Percentiles rank a stretch among this genome's conserved stretches.
These are phyloP conservation scores for Magnolia officinalis DNA, from an alignment of 164 flowering plant species.

Conservation along the genomic window DNA sequence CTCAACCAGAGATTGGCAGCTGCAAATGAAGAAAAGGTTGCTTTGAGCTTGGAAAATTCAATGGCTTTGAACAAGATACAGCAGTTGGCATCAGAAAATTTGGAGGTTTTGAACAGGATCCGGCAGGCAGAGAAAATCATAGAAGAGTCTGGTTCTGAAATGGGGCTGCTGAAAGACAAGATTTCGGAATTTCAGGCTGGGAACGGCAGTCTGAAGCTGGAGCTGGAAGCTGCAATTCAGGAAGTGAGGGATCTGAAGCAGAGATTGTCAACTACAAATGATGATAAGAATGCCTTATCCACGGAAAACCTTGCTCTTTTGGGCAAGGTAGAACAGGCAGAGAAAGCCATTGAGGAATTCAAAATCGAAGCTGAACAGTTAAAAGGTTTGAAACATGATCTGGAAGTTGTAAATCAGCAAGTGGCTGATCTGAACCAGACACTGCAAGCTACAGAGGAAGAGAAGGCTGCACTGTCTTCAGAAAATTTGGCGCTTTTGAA, in stretches of 20 bases:
- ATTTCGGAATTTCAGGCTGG: constrained; percentile 26
- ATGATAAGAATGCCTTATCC: constrained; percentile 34
- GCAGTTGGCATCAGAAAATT: constrained; percentile 28
- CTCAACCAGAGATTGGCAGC: constrained; percentile 32
- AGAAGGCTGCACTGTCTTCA: constrained; percentile 31
- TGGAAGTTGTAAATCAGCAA: constrained; percentile 36
- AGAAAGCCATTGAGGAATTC: constrained; percentile 9
- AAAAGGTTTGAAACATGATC: constrained; percentile 20
- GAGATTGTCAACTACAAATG: constrained; percentile 32
- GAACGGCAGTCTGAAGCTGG: constrained; percentile 31
- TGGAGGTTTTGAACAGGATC: constrained; percentile 26
- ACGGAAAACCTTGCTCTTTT: constrained; percentile 25
- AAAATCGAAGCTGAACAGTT: constrained; percentile 26
- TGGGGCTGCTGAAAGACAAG: constrained; percentile 32
- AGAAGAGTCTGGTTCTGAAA: constrained; percentile 33
- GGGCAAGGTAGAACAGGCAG: constrained; percentile 21
- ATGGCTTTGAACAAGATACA: constrained; percentile 29
- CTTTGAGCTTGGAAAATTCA: constrained; percentile 26
- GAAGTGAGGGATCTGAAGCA: constrained; percentile 38
- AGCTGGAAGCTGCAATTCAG: constrained; percentile 30
- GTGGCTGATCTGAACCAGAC: constrained; percentile 26
- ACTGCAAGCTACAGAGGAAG: constrained; percentile 34
- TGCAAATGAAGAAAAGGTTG: constrained; percentile 37
- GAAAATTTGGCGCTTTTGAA: constrained; percentile 32
- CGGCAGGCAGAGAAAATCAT: constrained; percentile 35